phyloP scores from a whole-genome alignment of 2,329 filamentous ascomycete genomes.

The Claviceps monticola region DNA sequence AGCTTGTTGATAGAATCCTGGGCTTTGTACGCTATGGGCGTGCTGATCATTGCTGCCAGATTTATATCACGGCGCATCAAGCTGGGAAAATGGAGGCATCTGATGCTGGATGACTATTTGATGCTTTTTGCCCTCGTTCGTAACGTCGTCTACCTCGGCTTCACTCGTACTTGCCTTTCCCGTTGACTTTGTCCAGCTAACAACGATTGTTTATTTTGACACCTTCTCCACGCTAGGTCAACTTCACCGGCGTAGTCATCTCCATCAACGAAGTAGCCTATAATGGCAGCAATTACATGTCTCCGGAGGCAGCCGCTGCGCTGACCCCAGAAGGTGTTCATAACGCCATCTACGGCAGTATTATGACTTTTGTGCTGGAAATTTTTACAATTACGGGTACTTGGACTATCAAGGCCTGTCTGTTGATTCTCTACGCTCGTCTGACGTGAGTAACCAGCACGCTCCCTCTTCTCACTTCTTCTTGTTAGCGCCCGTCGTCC shows the following conservation, averaged over 20 bases:
- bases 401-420: conserved; percentile 39
- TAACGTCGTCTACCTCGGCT: conserved; percentile 3
- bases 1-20: conserved; percentile 17
- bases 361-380: conserved; percentile 38
- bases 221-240: conserved; percentile 1
- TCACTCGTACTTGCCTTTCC: neutral
- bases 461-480: neutral
- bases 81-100: conserved; percentile 29
- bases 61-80: conserved; percentile 19
- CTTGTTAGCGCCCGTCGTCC: neutral
- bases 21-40: conserved; percentile 15
- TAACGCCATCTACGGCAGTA: conserved; percentile 35
- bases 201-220: neutral
- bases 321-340: conserved; percentile 31
- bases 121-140: conserved; percentile 35
- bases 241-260: conserved; percentile 25
- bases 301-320: conserved; percentile 19
- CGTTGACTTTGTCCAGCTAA: neutral
- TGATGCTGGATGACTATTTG: conserved; percentile 43
- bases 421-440: conserved; percentile 37
- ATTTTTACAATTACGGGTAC: conserved; percentile 35
- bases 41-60: conserved; percentile 13
- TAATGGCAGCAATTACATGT: conserved; percentile 31
- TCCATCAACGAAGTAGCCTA: conserved; percentile 27
- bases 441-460: conserved; percentile 29